Conservation (phyloP, 306 rosid genomes). For the Pterocarpus santalinus region DNA sequence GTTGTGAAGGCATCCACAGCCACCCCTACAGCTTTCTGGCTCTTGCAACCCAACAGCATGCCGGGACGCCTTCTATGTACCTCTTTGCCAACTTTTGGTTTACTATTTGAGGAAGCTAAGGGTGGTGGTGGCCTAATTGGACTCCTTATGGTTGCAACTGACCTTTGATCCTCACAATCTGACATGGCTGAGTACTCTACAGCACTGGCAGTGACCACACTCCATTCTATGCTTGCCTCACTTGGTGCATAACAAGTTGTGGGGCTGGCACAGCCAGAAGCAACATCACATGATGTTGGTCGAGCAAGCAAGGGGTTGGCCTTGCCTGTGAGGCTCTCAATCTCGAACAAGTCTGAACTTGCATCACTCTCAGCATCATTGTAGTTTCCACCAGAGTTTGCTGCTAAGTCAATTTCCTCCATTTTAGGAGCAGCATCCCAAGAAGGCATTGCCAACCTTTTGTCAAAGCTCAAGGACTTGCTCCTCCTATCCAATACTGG, state of each 20-base stretch:
- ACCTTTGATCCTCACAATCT: slow-evolving; percentile 73
- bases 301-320: slow-evolving; percentile 57
- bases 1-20: slow-evolving; percentile 65
- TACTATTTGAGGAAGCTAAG: slow-evolving; percentile 44
- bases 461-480: slow-evolving; percentile 72
- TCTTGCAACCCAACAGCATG: slow-evolving; percentile 74
- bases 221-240: slow-evolving; percentile 97
- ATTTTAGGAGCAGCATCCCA: slow-evolving; percentile 53
- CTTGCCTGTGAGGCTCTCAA: slow-evolving; percentile 73
- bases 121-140: slow-evolving; percentile 42
- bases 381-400: slow-evolving; percentile 45
- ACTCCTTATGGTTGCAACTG: slow-evolving; percentile 53
- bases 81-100: slow-evolving; percentile 51
- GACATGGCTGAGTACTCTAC: slow-evolving; percentile 76
- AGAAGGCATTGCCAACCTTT: slow-evolving; percentile 55
- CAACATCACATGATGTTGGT: slow-evolving; percentile 45
- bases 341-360: slow-evolving; percentile 95
- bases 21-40: slow-evolving; percentile 76
- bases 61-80: slow-evolving; percentile 53
- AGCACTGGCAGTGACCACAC: slow-evolving; percentile 90
- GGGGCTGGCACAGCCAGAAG: slow-evolving; percentile 69
- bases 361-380: slow-evolving; percentile 85
- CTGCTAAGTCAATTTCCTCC: slow-evolving; percentile 56
- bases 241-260: slow-evolving; percentile 89
- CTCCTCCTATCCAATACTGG: slow-evolving; percentile 58